Evolutionary conservation across 2,329 filamentous ascomycete genomes (phyloP).

Genomic region (Simplicillium sp.): DNA sequence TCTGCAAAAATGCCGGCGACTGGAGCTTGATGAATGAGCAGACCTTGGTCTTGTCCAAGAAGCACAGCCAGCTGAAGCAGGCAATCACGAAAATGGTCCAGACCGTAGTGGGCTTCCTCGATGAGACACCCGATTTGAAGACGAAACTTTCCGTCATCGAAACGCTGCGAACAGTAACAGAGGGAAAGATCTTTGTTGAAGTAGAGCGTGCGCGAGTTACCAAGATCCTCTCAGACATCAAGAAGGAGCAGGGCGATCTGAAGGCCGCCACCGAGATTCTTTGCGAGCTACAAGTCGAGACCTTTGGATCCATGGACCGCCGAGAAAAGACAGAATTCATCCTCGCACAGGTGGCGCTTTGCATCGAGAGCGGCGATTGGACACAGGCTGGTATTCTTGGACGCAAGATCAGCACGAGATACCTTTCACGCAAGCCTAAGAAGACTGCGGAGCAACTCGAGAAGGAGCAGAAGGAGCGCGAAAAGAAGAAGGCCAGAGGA

Average conservation of each 20-base stretch:
- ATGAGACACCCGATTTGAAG: conserved; percentile 74
- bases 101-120: conserved; percentile 84
- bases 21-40: conserved; percentile 97
- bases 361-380: conserved; percentile 94
- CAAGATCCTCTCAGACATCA: conserved; percentile 91
- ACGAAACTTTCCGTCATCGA: conserved; percentile 92
- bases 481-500: conserved; percentile 73
- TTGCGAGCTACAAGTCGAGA: conserved; percentile 97
- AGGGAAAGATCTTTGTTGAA: conserved; percentile 99
- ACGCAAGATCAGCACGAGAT: conserved; percentile 94
- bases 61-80: conserved; percentile 99
- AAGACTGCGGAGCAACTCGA: conserved; percentile 83
- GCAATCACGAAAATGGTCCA: conserved; percentile 99
- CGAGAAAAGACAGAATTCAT: conserved; percentile 99
- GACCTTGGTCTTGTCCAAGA: conserved; percentile 91
- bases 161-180: conserved; percentile 88
- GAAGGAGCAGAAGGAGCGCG: conserved; percentile 80
- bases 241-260: conserved; percentile 89
- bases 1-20: conserved; percentile 87
- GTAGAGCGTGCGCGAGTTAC: conserved; percentile 95
- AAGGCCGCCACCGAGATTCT: conserved; percentile 85
- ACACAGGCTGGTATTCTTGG: conserved; percentile 88
- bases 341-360: conserved; percentile 84
- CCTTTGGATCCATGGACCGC: conserved; percentile 94
- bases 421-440: conserved; percentile 82